Percentiles rank a stretch among this genome's conserved stretches.
phyloP scores from a whole-genome alignment of 2,329 filamentous ascomycete species.

The Cladosporium sp. region DNA sequence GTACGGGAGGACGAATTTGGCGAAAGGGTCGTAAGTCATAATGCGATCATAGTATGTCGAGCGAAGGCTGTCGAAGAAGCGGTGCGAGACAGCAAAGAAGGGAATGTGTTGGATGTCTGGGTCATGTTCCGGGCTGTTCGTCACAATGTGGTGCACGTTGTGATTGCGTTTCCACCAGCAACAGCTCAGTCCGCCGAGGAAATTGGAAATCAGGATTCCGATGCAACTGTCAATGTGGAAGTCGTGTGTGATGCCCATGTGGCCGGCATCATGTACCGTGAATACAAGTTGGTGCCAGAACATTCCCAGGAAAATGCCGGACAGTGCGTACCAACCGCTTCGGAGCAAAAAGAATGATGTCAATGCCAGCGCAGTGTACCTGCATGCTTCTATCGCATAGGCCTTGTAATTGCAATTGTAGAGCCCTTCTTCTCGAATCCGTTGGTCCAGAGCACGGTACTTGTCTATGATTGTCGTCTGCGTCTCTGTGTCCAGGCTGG shows the following conservation, averaged over 20 bases:
- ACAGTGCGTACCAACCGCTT: slow-evolving; percentile 48
- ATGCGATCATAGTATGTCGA: slow-evolving; percentile 64
- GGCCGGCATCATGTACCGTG: slow-evolving; percentile 87
- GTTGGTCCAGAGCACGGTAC: slow-evolving; percentile 73
- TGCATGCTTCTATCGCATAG: slow-evolving; percentile 69
- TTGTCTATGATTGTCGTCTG: slow-evolving; percentile 74
- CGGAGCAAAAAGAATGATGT: slow-evolving; percentile 52
- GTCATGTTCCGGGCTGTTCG: slow-evolving; percentile 91
- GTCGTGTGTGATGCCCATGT: slow-evolving; percentile 94
- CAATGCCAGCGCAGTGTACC: slow-evolving; percentile 66
- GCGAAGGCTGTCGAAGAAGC: slow-evolving; percentile 60
- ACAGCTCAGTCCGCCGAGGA: slow-evolving; percentile 79
- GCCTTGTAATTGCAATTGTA: slow-evolving; percentile 80
- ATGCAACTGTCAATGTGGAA: slow-evolving; percentile 80
- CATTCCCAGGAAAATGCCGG: slow-evolving; percentile 70
- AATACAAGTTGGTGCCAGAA: slow-evolving; percentile 97
- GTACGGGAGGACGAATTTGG: slow-evolving; percentile 56
- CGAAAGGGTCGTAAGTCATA: slow-evolving; percentile 60
- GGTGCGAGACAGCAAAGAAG: slow-evolving; percentile 63
- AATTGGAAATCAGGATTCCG: slow-evolving; percentile 87
- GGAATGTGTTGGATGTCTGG: slow-evolving; percentile 81
- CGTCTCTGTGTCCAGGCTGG: slow-evolving; percentile 65
- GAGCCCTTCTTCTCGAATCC: slow-evolving; percentile 68
- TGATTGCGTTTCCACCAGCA: slow-evolving; percentile 98
- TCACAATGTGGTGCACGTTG: slow-evolving; percentile 95